Percentiles rank a stretch among this genome's conserved stretches.
Evolutionary conservation across 805 yeast species (phyloP).

Genomic region (Wickerhamiella kurtzmanii): DNA sequence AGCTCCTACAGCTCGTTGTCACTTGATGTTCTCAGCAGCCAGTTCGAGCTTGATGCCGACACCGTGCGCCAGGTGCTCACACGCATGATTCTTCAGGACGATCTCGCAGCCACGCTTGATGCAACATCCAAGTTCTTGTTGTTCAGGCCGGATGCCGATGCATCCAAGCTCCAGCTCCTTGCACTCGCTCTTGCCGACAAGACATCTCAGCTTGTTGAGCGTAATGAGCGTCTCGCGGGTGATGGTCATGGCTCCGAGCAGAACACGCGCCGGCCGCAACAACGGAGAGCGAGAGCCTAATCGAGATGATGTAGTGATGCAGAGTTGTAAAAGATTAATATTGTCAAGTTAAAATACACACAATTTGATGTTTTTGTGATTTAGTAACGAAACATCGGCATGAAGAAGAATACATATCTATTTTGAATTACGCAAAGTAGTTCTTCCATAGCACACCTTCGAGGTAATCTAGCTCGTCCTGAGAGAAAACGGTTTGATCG

Average conservation of each 20-base stretch:
- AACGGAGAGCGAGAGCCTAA: neutral
- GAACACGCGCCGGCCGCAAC: slow-evolving; percentile 2
- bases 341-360: too few species aligned
- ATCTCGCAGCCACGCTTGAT: slow-evolving; percentile 61
- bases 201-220: slow-evolving; percentile 62
- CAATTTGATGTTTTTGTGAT: too few species aligned
- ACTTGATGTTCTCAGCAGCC: slow-evolving; percentile 44
- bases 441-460: slow-evolving; percentile 93
- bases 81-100: slow-evolving; percentile 66
- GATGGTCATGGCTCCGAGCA: slow-evolving; percentile 46
- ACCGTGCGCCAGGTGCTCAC: slow-evolving; percentile 51
- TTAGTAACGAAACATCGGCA: too few species aligned
- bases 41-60: slow-evolving; percentile 49
- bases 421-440: slow-evolving; percentile 64
- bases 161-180: slow-evolving; percentile 74
- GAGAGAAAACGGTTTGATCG: slow-evolving; percentile 60
- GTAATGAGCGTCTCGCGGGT: slow-evolving; percentile 70
- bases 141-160: slow-evolving; percentile 65
- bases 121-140: slow-evolving; percentile 48
- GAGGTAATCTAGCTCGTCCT: slow-evolving; percentile 70
- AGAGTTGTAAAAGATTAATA: too few species aligned
- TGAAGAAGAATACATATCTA: too few species aligned
- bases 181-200: slow-evolving; percentile 75
- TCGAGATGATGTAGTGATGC: neutral
- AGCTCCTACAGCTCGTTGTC: slow-evolving; percentile 59